Evolutionary conservation across 495 filamentous ascomycete genomes (phyloP).

Genomic region (Xylaria cubensis): DNA sequence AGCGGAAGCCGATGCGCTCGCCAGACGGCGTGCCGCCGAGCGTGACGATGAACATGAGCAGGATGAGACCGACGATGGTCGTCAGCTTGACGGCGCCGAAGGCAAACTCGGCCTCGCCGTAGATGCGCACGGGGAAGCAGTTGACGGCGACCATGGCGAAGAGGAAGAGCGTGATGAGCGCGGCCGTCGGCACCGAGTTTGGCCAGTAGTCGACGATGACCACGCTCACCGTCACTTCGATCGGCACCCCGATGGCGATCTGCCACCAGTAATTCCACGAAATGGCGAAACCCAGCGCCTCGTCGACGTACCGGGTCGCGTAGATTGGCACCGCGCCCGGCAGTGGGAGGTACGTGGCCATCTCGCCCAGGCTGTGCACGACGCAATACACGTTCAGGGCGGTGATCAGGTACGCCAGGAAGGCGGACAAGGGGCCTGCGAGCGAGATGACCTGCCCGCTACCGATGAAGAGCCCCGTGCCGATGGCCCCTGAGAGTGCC

Average conservation of each 20-base stretch:
- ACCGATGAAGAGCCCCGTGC: slow-evolving; percentile 58
- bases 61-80: slow-evolving; percentile 68
- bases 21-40: slow-evolving; percentile 65
- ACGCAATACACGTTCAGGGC: slow-evolving; percentile 43
- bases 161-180: slow-evolving; percentile 59
- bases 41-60: slow-evolving; percentile 72
- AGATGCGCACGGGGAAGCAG: slow-evolving; percentile 49
- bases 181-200: slow-evolving; percentile 52
- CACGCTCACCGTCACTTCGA: slow-evolving; percentile 46
- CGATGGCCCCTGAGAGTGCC: slow-evolving; percentile 66
- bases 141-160: slow-evolving; percentile 47
- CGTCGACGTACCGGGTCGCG: slow-evolving; percentile 72
- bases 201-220: slow-evolving; percentile 58
- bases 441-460: slow-evolving; percentile 47
- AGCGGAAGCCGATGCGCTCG: slow-evolving; percentile 66
- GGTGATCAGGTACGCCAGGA: slow-evolving; percentile 53
- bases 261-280: slow-evolving; percentile 67
- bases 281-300: slow-evolving; percentile 74
- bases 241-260: slow-evolving; percentile 45
- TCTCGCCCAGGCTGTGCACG: slow-evolving; percentile 57
- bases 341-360: slow-evolving; percentile 66
- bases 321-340: slow-evolving; percentile 61
- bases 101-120: slow-evolving; percentile 67
- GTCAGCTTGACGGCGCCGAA: slow-evolving; percentile 68
- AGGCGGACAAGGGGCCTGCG: slow-evolving; percentile 49